phyloP scores from a whole-genome alignment of 306 rosid species.

The Cicer arietinum region DNA sequence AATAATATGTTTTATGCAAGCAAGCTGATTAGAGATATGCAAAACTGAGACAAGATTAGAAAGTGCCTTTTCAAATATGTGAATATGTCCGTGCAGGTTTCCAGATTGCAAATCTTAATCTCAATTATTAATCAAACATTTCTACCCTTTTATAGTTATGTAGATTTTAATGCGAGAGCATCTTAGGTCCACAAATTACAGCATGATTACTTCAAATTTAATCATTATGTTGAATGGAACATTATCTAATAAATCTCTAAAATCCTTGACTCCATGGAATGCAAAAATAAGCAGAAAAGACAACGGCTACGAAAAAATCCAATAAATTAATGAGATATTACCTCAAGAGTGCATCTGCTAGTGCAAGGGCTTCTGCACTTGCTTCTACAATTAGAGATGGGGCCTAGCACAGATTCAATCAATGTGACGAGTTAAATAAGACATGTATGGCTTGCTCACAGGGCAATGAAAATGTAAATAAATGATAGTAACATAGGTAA shows the following conservation, averaged over 20 bases:
- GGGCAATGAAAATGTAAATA: constrained; percentile 17
- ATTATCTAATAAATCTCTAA: constrained; percentile 38
- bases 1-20: constrained; percentile 42
- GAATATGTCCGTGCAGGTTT: constrained; percentile 37
- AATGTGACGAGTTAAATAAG: constrained; percentile 45
- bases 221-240: constrained; percentile 30
- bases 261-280: constrained; percentile 33
- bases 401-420: constrained; percentile 62
- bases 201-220: constrained; percentile 26
- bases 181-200: constrained; percentile 22
- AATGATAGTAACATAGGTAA: constrained; percentile 26
- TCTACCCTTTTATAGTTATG: constrained; percentile 10
- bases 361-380: constrained; percentile 79
- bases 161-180: constrained; percentile 8
- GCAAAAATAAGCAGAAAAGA: constrained; percentile 40
- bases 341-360: constrained; percentile 91
- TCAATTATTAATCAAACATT: constrained; percentile 32
- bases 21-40: constrained; percentile 32
- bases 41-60: constrained; percentile 3
- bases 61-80: constrained; percentile 31
- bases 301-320: constrained; percentile 30
- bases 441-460: constrained; percentile 26
- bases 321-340: constrained; percentile 46
- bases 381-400: constrained; percentile 90
- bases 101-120: constrained; percentile 27